A percentile compares a stretch with the other conserved stretches of the same genome.
Conservation (phyloP, 306 rosid species). For the Glycine latifolia region DNA sequence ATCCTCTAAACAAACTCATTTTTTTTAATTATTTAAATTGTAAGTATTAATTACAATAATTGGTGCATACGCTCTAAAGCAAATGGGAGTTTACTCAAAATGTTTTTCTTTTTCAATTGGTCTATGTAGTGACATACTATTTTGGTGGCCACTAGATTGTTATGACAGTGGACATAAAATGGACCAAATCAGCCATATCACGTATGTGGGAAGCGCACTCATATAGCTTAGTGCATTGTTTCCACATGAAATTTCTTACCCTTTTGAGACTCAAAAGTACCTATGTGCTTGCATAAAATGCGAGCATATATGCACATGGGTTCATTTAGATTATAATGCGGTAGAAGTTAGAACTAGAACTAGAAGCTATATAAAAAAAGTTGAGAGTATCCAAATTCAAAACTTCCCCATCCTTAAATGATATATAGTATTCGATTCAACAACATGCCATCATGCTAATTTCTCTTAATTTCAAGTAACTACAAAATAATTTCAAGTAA, state of each 20-base stretch:
- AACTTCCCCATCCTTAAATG: too few species aligned
- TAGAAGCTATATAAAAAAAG: background rate
- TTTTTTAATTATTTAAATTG: background rate
- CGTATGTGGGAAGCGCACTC: conserved; percentile 45
- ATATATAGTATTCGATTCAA: too few species aligned
- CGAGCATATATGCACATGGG: conserved; percentile 38
- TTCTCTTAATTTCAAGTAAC: too few species aligned
- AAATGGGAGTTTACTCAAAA: conserved; percentile 11
- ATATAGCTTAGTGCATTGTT: conserved; percentile 30
- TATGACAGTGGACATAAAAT: conserved; percentile 44
- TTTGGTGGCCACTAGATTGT: conserved; percentile 55
- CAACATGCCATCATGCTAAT: too few species aligned
- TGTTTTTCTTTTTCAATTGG: background rate
- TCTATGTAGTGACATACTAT: conserved; percentile 14
- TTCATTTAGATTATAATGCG: conserved; percentile 44
- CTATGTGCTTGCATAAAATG: conserved; percentile 48
- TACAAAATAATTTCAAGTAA: too few species aligned
- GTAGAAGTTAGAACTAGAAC: conserved; percentile 3
- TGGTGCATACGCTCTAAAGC: background rate
- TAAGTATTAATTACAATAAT: background rate
- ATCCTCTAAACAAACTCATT: too few species aligned
- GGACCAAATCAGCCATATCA: conserved; percentile 41
- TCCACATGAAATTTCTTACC: too few species aligned
- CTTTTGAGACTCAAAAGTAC: conserved; percentile 38
- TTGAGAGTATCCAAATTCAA: too few species aligned